These are phyloP conservation scores for Gillenia trifoliata DNA, from an alignment of 306 rosid species.

Conservation along the genomic window DNA sequence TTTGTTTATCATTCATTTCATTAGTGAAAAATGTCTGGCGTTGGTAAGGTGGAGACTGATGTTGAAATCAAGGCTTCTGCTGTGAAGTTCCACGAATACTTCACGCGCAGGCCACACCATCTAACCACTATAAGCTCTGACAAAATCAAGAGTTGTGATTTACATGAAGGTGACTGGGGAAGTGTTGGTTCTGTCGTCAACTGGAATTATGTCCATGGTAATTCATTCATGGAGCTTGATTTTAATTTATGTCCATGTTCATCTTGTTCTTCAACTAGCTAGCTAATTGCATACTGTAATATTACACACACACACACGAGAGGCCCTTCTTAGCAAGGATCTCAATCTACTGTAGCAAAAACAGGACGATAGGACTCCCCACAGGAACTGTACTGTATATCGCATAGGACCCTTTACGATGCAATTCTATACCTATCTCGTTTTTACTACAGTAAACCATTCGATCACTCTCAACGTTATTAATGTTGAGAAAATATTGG, in stretches of 20 bases:
- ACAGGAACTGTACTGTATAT: no score
- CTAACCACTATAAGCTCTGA: not conserved
- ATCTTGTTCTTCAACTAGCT: no score
- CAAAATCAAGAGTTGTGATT: not conserved
- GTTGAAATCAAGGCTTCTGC: slow-evolving; percentile 21
- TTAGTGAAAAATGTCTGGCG: not conserved
- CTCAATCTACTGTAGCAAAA: no score
- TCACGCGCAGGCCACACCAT: slow-evolving; percentile 18
- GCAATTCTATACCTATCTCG: not conserved
- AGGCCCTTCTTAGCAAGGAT: no score
- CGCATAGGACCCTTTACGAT: not conserved
- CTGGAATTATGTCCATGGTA: slow-evolving; percentile 24
- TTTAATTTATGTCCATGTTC: not conserved
- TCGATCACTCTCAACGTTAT: no score
- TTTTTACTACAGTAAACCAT: no score
- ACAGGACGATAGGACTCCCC: no score
- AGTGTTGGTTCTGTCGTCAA: slow-evolving; percentile 12
- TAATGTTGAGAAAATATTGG: no score
- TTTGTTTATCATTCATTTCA: no score
- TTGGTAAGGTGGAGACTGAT: slow-evolving; percentile 16
- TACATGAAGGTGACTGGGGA: slow-evolving; percentile 25
- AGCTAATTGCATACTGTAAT: no score
- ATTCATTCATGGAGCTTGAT: not conserved
- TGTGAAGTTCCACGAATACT: slow-evolving; percentile 6
- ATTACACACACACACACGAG: no score